Conservation (phyloP, 768 basidiomycete genomes). For the Phlegmacium glaucopus region DNA sequence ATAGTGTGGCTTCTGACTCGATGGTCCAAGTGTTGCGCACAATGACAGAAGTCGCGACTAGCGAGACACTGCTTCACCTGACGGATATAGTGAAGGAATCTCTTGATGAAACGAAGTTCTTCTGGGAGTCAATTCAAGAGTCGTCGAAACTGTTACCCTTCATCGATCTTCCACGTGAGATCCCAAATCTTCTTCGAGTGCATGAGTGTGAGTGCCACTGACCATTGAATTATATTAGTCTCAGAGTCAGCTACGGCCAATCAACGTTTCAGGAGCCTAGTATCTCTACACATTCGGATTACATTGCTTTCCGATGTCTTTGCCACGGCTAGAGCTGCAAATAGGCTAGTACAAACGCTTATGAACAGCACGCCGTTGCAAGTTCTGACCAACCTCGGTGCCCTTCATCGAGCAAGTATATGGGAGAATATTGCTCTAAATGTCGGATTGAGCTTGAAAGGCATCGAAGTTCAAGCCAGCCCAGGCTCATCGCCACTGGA, state of each 20-base stretch:
- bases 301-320: slow-evolving; percentile 87
- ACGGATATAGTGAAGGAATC: slow-evolving; percentile 67
- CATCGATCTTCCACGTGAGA: slow-evolving; percentile 51
- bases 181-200: not conserved
- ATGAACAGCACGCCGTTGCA: slow-evolving; percentile 60
- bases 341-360: slow-evolving; percentile 70
- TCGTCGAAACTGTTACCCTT: slow-evolving; percentile 63
- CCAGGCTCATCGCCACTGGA: slow-evolving; percentile 43
- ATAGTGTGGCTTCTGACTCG: slow-evolving; percentile 81
- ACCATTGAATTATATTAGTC: slow-evolving; percentile 22
- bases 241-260: slow-evolving; percentile 52
- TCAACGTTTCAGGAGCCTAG: slow-evolving; percentile 64
- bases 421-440: slow-evolving; percentile 88
- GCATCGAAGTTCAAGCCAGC: slow-evolving; percentile 47
- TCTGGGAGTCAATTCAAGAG: slow-evolving; percentile 58
- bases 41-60: slow-evolving; percentile 83
- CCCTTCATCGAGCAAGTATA: slow-evolving; percentile 75
- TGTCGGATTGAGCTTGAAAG: slow-evolving; percentile 48
- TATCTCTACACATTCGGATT: slow-evolving; percentile 74
- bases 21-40: slow-evolving; percentile 87
- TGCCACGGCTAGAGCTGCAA: slow-evolving; percentile 71
- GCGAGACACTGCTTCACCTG: slow-evolving; percentile 69
- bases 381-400: slow-evolving; percentile 70
- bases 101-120: slow-evolving; percentile 61
- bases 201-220: not conserved